Percentiles rank a stretch among this genome's conserved stretches.
Conservation (phyloP, 345 rosid species). For the Alliaria petiolata region DNA sequence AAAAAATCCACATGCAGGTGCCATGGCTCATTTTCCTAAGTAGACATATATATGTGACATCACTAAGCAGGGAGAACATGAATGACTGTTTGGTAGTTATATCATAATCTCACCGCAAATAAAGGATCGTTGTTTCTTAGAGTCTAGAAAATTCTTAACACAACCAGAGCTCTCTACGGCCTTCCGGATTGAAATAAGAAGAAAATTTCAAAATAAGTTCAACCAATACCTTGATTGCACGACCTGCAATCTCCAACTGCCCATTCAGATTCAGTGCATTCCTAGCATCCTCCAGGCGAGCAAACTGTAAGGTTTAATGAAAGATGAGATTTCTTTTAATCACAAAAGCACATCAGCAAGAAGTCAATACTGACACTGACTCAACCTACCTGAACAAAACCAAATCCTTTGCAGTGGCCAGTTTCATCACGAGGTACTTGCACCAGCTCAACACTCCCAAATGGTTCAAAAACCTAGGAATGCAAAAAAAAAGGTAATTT, state of each 20-base stretch:
- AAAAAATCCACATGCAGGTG: slow-evolving; percentile 1
- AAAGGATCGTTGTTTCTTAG: not conserved
- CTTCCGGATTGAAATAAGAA: not conserved
- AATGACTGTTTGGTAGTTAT: not conserved
- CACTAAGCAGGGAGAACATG: not conserved
- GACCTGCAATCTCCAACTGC: slow-evolving; percentile 84
- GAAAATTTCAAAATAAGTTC: not conserved
- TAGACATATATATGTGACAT: not conserved
- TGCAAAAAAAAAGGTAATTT: slow-evolving; percentile 1
- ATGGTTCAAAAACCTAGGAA: slow-evolving; percentile 85
- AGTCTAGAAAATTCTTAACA: not conserved
- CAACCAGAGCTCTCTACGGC: not conserved
- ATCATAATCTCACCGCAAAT: not conserved
- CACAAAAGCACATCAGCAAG: not conserved
- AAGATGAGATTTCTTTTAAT: not conserved
- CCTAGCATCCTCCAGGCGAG: slow-evolving; percentile 92
- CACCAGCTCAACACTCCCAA: slow-evolving; percentile 93
- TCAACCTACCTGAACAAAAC: slow-evolving; percentile 83
- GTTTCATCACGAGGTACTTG: slow-evolving; percentile 88
- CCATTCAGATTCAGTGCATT: slow-evolving; percentile 91
- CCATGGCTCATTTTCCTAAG: not conserved
- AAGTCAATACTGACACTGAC: not conserved
- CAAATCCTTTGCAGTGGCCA: slow-evolving; percentile 94
- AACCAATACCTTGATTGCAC: slow-evolving; percentile 70
- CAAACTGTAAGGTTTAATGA: slow-evolving; percentile 48